phyloP scores from a whole-genome alignment of 2,329 filamentous ascomycete genomes.

The Pleoardoris graminearum region DNA sequence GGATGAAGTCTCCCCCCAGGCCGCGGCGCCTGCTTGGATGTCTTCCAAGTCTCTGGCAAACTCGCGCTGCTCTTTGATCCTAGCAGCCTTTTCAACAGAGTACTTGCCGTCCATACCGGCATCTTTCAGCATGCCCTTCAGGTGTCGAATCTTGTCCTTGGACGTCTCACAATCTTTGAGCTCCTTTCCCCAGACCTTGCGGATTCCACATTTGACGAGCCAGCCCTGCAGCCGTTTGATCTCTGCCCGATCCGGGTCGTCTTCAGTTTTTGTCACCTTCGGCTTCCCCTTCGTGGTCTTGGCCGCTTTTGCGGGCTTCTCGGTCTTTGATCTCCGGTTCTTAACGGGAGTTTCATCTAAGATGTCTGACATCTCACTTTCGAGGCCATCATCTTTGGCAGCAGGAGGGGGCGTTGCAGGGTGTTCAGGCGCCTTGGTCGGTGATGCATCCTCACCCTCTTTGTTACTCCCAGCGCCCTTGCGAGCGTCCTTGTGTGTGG shows the following conservation, averaged over 20 bases:
- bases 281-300: background rate
- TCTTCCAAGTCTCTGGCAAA: slow-evolving; percentile 81
- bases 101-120: slow-evolving; percentile 88
- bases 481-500: slow-evolving; percentile 14
- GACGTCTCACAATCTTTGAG: slow-evolving; percentile 74
- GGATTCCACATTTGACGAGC: slow-evolving; percentile 85
- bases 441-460: slow-evolving; percentile 12
- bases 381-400: slow-evolving; percentile 45
- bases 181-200: slow-evolving; percentile 88
- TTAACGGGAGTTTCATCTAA: slow-evolving; percentile 73
- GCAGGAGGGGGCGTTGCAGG: slow-evolving; percentile 14
- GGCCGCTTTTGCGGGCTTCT: slow-evolving; percentile 26
- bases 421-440: slow-evolving; percentile 15
- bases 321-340: slow-evolving; percentile 54
- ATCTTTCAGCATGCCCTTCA: slow-evolving; percentile 77
- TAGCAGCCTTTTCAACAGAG: slow-evolving; percentile 77
- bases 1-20: slow-evolving; percentile 65
- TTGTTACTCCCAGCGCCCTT: slow-evolving; percentile 24
- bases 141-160: slow-evolving; percentile 79
- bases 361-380: slow-evolving; percentile 73
- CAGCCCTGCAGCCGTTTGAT: slow-evolving; percentile 88
- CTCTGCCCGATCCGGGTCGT: slow-evolving; percentile 70
- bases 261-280: slow-evolving; percentile 2
- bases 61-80: slow-evolving; percentile 87
- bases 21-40: slow-evolving; percentile 77